These are phyloP conservation scores for Favolaschia claudopus DNA, from an alignment of 768 basidiomycete species.

Conservation along the genomic window DNA sequence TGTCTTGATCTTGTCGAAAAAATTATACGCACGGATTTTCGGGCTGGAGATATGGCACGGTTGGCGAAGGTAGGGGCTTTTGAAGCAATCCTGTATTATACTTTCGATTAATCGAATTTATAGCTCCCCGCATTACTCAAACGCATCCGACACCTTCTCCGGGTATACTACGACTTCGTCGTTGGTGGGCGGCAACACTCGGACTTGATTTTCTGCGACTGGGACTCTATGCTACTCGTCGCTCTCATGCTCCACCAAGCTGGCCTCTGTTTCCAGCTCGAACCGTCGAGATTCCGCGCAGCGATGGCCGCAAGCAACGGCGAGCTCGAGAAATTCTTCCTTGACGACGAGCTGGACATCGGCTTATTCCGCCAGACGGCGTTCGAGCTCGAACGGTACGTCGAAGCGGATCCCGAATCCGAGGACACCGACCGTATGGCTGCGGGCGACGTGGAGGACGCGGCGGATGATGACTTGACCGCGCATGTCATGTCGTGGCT, in stretches of 20 bases:
- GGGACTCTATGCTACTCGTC: slow-evolving; percentile 30
- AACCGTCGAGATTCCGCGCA: slow-evolving; percentile 30
- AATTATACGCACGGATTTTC: too few species aligned
- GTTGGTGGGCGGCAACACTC: slow-evolving; percentile 20
- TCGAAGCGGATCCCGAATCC: slow-evolving; percentile 33
- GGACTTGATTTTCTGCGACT: slow-evolving; percentile 37
- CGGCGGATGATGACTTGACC: slow-evolving; percentile 29
- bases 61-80: too few species aligned
- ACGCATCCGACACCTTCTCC: slow-evolving; percentile 34
- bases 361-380: slow-evolving; percentile 33
- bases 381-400: slow-evolving; percentile 6
- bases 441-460: slow-evolving; percentile 24
- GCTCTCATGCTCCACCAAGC: slow-evolving; percentile 33
- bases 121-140: slow-evolving; percentile 33
- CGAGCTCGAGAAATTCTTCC: slow-evolving; percentile 33
- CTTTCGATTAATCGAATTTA: neutral
- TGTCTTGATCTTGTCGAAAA: too few species aligned
- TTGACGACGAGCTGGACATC: slow-evolving; percentile 38
- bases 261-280: slow-evolving; percentile 34
- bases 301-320: slow-evolving; percentile 20
- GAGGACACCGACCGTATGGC: slow-evolving; percentile 31
- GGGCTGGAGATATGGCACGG: too few species aligned
- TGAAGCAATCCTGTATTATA: too few species aligned
- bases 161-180: slow-evolving; percentile 33
- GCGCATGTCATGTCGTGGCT: slow-evolving; percentile 34